Conservation (phyloP, 2,329 filamentous ascomycete genomes). For the Penicillium sp. region DNA sequence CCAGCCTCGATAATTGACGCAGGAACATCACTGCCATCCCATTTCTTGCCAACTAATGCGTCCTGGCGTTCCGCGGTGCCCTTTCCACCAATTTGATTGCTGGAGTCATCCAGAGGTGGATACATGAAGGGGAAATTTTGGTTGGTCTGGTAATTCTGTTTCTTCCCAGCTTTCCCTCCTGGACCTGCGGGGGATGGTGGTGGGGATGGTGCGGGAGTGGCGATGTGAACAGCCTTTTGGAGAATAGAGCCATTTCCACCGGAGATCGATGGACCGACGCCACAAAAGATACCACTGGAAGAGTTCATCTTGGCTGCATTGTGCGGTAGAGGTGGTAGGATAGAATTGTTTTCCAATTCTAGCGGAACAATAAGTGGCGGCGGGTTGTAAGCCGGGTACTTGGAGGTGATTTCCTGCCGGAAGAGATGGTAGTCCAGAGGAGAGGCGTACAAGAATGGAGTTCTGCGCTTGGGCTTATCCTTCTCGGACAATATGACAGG, state of each 20-base stretch:
- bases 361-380: slow-evolving; percentile 79
- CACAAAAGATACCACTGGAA: slow-evolving; percentile 61
- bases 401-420: slow-evolving; percentile 93
- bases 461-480: slow-evolving; percentile 54
- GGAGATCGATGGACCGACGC: slow-evolving; percentile 50
- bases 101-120: slow-evolving; percentile 82
- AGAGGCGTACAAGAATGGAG: slow-evolving; percentile 84
- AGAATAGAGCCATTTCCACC: slow-evolving; percentile 68
- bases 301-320: slow-evolving; percentile 64
- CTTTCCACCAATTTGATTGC: slow-evolving; percentile 87
- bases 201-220: slow-evolving; percentile 94
- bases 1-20: slow-evolving; percentile 94
- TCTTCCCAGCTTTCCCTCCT: slow-evolving; percentile 90
- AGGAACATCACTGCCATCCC: slow-evolving; percentile 90
- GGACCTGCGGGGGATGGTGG: slow-evolving; percentile 83
- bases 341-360: slow-evolving; percentile 85
- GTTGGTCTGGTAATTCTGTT: slow-evolving; percentile 99
- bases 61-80: slow-evolving; percentile 79
- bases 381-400: slow-evolving; percentile 94
- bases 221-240: slow-evolving; percentile 94
- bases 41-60: slow-evolving; percentile 74
- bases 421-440: slow-evolving; percentile 96
- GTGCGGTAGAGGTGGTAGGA: slow-evolving; percentile 79
- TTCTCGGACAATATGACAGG: slow-evolving; percentile 51
- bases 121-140: slow-evolving; percentile 99